Evolutionary conservation across 306 rosid species (phyloP).

Genomic region (Lathyrus sativus): DNA sequence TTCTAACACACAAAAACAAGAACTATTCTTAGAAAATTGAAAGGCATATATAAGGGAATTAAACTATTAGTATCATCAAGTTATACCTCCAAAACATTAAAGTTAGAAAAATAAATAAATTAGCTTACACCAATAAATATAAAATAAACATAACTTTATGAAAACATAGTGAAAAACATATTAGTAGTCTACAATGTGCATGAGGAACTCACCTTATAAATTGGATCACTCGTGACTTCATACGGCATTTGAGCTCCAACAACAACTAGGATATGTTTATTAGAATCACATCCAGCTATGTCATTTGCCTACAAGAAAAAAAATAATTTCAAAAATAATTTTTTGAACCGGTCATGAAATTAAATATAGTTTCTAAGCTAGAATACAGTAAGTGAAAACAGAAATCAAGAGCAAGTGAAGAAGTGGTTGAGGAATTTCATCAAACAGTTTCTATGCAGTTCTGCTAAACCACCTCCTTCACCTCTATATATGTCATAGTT

Average conservation of each 20-base stretch:
- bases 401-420: too few species aligned
- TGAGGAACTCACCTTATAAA: slow-evolving; percentile 66
- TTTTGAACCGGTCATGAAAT: too few species aligned
- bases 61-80: background rate
- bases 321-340: too few species aligned
- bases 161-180: background rate
- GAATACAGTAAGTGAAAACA: too few species aligned
- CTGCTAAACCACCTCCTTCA: too few species aligned
- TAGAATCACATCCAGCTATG: slow-evolving; percentile 69
- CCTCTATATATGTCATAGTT: too few species aligned
- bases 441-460: too few species aligned
- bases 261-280: slow-evolving; percentile 85
- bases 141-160: background rate
- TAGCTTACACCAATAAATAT: background rate
- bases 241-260: slow-evolving; percentile 86
- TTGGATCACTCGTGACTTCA: slow-evolving; percentile 84
- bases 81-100: background rate
- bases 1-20: slow-evolving; percentile 53
- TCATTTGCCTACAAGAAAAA: slow-evolving; percentile 75
- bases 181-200: slow-evolving; percentile 14
- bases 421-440: too few species aligned
- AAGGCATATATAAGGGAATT: background rate
- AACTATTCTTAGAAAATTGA: slow-evolving; percentile 26
- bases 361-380: too few species aligned
- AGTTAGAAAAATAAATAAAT: background rate